phyloP scores from a whole-genome alignment of 2,329 filamentous ascomycete species.

The Escovopsis sp. region DNA sequence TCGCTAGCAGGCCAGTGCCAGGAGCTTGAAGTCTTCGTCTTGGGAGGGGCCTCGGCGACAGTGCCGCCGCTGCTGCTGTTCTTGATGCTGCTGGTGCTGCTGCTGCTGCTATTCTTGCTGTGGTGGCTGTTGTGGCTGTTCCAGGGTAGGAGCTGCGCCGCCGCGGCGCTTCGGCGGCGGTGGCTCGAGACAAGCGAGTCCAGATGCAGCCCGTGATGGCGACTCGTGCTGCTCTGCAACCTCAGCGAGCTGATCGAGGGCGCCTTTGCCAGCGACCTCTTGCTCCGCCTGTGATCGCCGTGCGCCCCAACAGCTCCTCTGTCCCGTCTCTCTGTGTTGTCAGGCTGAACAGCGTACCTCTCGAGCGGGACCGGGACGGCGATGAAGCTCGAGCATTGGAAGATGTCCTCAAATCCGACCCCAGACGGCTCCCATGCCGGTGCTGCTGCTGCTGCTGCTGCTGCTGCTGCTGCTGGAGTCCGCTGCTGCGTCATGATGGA shows the following conservation, averaged over 20 bases:
- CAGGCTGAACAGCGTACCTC: background rate
- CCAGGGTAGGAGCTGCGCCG: too few relatives aligned
- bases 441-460: background rate
- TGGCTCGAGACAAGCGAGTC: conserved; percentile 19
- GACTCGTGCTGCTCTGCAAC: too few relatives aligned
- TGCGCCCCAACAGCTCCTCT: too few relatives aligned
- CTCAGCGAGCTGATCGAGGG: too few relatives aligned
- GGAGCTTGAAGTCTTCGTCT: too few relatives aligned
- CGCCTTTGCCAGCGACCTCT: too few relatives aligned
- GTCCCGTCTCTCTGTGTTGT: background rate
- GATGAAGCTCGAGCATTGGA: conserved; percentile 3
- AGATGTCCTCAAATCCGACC: conserved; percentile 3
- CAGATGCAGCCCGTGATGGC: conserved; percentile 3
- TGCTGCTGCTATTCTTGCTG: background rate
- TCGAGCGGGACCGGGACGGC: conserved; percentile 4
- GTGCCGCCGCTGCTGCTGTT: background rate
- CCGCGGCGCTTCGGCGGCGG: conserved; percentile 7
- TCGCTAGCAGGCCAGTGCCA: too few relatives aligned
- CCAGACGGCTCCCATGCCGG: background rate
- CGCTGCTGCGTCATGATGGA: conserved; percentile 1
- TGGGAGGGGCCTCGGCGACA: too few relatives aligned
- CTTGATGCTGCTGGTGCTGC: background rate
- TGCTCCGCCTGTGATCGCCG: too few relatives aligned
- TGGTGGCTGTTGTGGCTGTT: conserved; percentile 1
- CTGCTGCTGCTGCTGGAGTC: background rate